These are phyloP conservation scores for Spathaspora girioi DNA, from an alignment of 805 yeast genomes.

Conservation along the genomic window DNA sequence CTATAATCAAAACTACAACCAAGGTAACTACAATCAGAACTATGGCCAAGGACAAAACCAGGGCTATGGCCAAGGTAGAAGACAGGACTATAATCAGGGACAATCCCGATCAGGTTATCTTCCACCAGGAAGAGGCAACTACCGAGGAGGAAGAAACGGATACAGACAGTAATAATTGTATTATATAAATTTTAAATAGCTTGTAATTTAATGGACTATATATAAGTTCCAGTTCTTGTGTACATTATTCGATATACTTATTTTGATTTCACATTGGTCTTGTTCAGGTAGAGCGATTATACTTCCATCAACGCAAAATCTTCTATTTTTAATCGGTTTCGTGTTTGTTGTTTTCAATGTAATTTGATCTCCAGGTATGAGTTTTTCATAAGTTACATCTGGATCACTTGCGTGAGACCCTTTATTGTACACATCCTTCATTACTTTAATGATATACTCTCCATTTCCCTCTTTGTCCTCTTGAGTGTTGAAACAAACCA, in stretches of 20 bases:
- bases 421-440: constrained; percentile 52
- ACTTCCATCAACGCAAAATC: constrained; percentile 70
- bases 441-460: constrained; percentile 44
- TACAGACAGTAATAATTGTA: constrained; percentile 3
- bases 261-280: constrained; percentile 9
- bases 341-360: constrained; percentile 12
- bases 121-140: constrained; percentile 5
- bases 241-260: constrained; percentile 16
- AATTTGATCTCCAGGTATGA: constrained; percentile 24
- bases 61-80: not conserved
- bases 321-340: constrained; percentile 21
- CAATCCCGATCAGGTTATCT: constrained; percentile 9
- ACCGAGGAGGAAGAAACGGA: constrained; percentile 3
- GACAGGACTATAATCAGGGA: constrained; percentile 2
- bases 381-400: constrained; percentile 43
- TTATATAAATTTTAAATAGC: not conserved
- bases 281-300: constrained; percentile 33
- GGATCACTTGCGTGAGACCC: constrained; percentile 52
- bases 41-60: not conserved
- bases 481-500: constrained; percentile 43
- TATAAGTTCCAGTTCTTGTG: constrained; percentile 18
- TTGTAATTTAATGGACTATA: constrained; percentile 5
- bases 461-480: constrained; percentile 10
- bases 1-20: constrained; percentile 10
- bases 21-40: not conserved